Base-by-base conservation (phyloP, 306 rosid genomes). In the Prosopis cineraria region DNA sequence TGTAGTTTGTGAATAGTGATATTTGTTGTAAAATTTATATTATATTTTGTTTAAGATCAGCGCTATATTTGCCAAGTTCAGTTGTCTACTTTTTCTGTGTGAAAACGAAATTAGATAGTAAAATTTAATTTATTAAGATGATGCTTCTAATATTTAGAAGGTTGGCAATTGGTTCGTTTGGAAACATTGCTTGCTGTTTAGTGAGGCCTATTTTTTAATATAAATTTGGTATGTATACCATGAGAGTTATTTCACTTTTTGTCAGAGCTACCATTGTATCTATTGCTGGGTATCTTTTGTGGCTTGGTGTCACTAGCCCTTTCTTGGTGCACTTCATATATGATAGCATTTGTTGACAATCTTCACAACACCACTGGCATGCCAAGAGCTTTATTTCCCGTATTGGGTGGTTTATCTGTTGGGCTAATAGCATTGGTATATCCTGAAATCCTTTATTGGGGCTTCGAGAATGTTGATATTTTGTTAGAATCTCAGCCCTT, bases 221-320 rank as follows among this genome's bases (percentile, higher is more conserved):
- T 20, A 72, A 80, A 52, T 81, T 74, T 74, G 71, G 68, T 82
- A 69, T 73, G n/a, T n/a, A 37, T 62, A 78, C 45, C 76, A 36
- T 79, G 68, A 82, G 77, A 76, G 73, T 88, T 39, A 63, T 88
- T 88, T 74, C 48, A 77, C 83, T 81, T 84, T 55, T 50, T 72
- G 89, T 86, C 96, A 92, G 98, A 95, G 89, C 97, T 95, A 62
- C 97, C 98, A n/a, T 86, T 95, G 43, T 95, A 95, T 85, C 89
- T 91, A n/a, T 81, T 95, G 86, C 84, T 92, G 84, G 98, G 98
- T 68, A 63, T 89, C 76, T 85, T 95, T 48, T 92, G 97, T 77
- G 97, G 97, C 77, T 73, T 92, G 76, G 97, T 95, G 31, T 95
- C 98, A 22, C 78, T 90, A 86, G 78, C 88, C 78, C 89, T 95